Base-by-base conservation (phyloP, 2,329 filamentous ascomycete genomes). In the Dothideomycetes sp. region DNA sequence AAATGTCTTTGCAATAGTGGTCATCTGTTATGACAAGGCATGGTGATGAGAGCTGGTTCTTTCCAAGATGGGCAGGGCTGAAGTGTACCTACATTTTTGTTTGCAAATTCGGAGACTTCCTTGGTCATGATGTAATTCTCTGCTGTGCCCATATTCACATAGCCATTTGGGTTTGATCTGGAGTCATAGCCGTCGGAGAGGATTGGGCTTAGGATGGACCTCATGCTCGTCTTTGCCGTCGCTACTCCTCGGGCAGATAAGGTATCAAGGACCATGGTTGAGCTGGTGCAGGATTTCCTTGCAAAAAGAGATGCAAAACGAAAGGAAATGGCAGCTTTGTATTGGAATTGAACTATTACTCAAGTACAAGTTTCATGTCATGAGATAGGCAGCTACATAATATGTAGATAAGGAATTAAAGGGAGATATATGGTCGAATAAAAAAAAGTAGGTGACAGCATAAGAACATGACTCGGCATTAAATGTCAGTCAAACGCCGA, bases 41-140 rank as follows among this genome's bases (percentile, higher is more conserved):
- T 12, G 12, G 27, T 10, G 16, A 16, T 27, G 19, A n/a, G n/a
- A n/a, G n/a, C n/a, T n/a, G n/a, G n/a, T n/a, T n/a, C n/a, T n/a
- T n/a, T n/a, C 24, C 14, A 8, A 22, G 37, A 34, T 19, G 9
- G n/a, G 24, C 24, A 4, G 10, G 12, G 16, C 4, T 8, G 12
- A n/a, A 5, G 3, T 31, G 19, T 8, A 31, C 49, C 37, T 32
- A 57, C 58, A 41, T 64, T 59, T 17, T 57, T 47, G 31, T 60
- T 60, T 27, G 64, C 53, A 43, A 60, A 66, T 7, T 57, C 49
- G 10, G 54, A 50, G 15, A 66, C 52, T 16, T 66, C 59, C 10
- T 53, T 33, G n/a, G 34, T 36, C 41, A 44, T 40, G 18, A 37
- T 18, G 18, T 44, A 30, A 36, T 58, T 58, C 34, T 58, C 56